Evolutionary conservation across 495 filamentous ascomycete species (phyloP), one percentile per base, ranked within the genome.

Genomic region (Penicillium psychrofluorescens): DNA sequence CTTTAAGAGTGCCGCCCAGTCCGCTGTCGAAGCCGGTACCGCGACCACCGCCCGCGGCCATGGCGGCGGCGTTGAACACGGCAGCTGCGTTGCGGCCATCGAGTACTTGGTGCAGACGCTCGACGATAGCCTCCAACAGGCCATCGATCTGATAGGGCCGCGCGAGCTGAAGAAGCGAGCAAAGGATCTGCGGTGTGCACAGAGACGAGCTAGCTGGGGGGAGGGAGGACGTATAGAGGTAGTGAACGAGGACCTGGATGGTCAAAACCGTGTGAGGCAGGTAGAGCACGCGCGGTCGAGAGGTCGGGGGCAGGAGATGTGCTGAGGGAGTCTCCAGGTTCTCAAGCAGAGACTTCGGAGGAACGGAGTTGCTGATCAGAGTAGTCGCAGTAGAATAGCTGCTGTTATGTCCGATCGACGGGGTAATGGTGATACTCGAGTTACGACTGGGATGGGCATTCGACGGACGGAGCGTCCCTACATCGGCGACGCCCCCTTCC

Each of bases 11-110:
- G 22, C 70, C 70, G 35, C 70, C 67, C 8, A 62, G 59, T 7
- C 70, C 70, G 41, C 61, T 56, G 41, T 49, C 63, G 48, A 70
- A 66, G 8, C 72, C 71, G 56, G 69, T 85, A 41, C 84, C 85
- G 2, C 87, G 74, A 1, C 94, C 92, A 22, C 91, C 89, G 1
- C 94, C 92, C 7, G 94, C 94, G 3, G 91, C 94, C 92, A 97
- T 97, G 38, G 92, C 92, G 0, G 91, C 90, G 0, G 94, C 92
- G 51, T 98, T 98, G 76, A 97, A 98, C 11, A 97, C 88, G 11
- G 94, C 92, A 0, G 92, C 94, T 0, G 92, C 90, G 56, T 97
- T 98, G 38, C 90, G 77, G 10, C 83, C 88, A 54, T 98, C 94
- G 3, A 98, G 81, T 7, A 91, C 79, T 43, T 86, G 80, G 57